Base-by-base conservation (phyloP, 2,329 filamentous ascomycete species). In the Penicillium sp. region DNA sequence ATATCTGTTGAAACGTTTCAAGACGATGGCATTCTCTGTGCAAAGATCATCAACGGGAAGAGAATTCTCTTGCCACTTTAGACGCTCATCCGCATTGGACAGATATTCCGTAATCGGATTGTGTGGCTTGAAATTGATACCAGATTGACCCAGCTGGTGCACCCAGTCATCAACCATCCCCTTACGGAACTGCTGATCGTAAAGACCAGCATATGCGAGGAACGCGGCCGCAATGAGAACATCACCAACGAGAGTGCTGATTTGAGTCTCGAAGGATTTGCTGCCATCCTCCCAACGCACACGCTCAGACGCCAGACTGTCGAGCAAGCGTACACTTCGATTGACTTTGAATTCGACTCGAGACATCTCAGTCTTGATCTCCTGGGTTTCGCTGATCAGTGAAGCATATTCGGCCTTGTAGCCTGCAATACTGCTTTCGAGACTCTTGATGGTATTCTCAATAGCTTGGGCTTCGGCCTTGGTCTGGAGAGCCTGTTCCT, bases 111-210 rank as follows among this genome's bases (percentile, higher is more conserved):
- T 96, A 43, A 99, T 84, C 0, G 94, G 92, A 68, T 97, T 97
- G 66, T 92, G 91, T 54, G 88, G 85, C 79, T 99, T 99, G 83
- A 89, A 96, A 61, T 87, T 86, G 70, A 99, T 89, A 40, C 93
- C 92, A n/a, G 94, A 97, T 37, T 94, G 84, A 46, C 90, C 87
- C 62, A 99, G 85, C 74, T 99, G 94, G 67, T 95, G 87, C 58
- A 94, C 83, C 94, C 94, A 99, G 73, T 99, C 94, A 64, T 99
- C 94, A 76, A 94, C 86, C 92, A 99, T 97, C 8, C 88, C 87
- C 77, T 97, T 97, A 70, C 94, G 88, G 85, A 97, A 97, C 56
- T 94, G 94, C 71, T 99, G 95, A 71, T 99, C 94, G 71, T 96
- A 99, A 47, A 97, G 87, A 75, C 94, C 94, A 69, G 90, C 91